Base-by-base conservation (phyloP, 805 yeast genomes). In the Lachancea sp. region DNA sequence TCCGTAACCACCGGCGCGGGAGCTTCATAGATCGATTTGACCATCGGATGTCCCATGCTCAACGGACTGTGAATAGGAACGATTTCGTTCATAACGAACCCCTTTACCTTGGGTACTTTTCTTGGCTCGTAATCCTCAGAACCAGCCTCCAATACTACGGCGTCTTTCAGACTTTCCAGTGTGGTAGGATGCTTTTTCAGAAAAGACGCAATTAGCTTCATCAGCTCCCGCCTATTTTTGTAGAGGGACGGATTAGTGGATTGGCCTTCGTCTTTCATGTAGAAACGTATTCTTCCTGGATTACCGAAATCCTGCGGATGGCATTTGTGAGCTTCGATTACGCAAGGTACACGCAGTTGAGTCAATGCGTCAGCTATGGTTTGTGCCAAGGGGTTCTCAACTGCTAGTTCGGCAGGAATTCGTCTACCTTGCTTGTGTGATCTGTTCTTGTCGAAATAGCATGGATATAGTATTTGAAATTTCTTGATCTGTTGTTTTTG, bases 221-320 rank as follows among this genome's bases (percentile, higher is more conserved):
- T 68, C 38, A 91, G 65, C 39, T 78, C 79, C 55, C 95, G 78
- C 61, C 90, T 89, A 50, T 75, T 77, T 44, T 63, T 36, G 11
- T 42, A 42, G 15, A 19, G 38, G 11, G 56, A 50, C 3, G 53
- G 55, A 15, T 62, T 59, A 12, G 66, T 69, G 10, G 72, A 60
- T 22, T 63, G 55, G 1, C 78, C 80, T 10, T 73, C 65, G 39
- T 75, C 74, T 56, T 79, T 82, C 34, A 87, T 53, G 37, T 79
- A 69, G 18, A 89, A 83, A 53, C 95, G 78, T 30, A 93, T 90
- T 57, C 98, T 75, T n/a, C 99, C 99, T 3, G 97, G 95, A 60
- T 91, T 91, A 53, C 98, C 95, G 75, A 83, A 93, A 66, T 91
- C 98, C 64, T 90, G 95, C 11, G 98, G 98, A 66, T 91, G 99